Base-by-base conservation (phyloP, 1,139 yeast genomes). In the Kodamaea ohmeri region DNA sequence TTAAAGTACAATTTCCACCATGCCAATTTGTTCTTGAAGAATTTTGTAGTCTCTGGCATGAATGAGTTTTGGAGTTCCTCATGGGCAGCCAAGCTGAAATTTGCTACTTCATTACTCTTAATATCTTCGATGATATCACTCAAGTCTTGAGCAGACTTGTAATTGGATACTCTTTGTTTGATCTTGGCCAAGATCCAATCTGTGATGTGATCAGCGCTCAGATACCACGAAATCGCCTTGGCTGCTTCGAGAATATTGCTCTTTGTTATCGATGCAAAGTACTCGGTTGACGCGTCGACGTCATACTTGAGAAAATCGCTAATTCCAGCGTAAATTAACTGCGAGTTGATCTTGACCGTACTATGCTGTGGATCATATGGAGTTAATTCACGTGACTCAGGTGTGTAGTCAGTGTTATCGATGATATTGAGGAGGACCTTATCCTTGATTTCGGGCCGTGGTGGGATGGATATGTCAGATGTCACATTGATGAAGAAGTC, bases 1-100 rank as follows among this genome's bases (percentile, higher is more conserved):
- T 60, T 63, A 41, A 56, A 59, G 48, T 71, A 71, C 14, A 71
- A 53, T 44, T 60, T 68, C 72, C 73, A 71, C 76, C 76, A 71
- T 20, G 52, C 49, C 31, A 71, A 57, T 15, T 55, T 60, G 19
- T 49, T 52, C 7, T 45, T 49, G 54, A 71, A 67, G 41, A 58
- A 67, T 1, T 41, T 46, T 6, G 47, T 46, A 1, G 70, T 59
- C 3, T 49, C 41, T 1, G 76, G 75, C 7, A 58, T 56, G 32
- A 71, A 60, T 3, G 51, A 46, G 25, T 54, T 46, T 43, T 68
- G 75, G 12, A 71, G 53, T 42, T 71, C 77, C 3, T 56, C 43
- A 47, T 71, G 74, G 36, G 63, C 63, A 12, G 50, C 45, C 17
- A 56, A 55, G 35, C 67, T 58, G 45, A 64, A 71, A 20, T 50